phyloP scores from a whole-genome alignment of 805 yeast genomes.

The Nakazawaea laoshanensis region DNA sequence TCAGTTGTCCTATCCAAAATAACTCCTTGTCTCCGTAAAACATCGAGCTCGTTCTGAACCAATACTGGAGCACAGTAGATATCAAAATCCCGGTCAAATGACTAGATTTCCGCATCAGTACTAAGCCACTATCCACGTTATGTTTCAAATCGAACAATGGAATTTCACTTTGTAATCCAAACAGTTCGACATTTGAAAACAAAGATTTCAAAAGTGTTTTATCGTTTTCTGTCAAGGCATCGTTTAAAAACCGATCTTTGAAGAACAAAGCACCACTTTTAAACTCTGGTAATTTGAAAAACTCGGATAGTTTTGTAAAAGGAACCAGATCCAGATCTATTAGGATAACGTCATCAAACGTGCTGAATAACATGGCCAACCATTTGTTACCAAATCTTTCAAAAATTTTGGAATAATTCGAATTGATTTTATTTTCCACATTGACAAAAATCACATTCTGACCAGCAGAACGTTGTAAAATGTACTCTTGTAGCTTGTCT shows the following conservation, averaged over 20 bases:
- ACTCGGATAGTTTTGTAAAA: slow-evolving; percentile 24
- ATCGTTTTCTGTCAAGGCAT: slow-evolving; percentile 28
- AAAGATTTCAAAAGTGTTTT: no score
- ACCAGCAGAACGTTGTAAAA: slow-evolving; percentile 11
- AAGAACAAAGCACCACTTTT: slow-evolving; percentile 34
- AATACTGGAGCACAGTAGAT: slow-evolving; percentile 32
- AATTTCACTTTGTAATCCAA: no score
- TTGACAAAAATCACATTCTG: slow-evolving; percentile 24
- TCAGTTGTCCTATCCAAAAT: slow-evolving; percentile 62
- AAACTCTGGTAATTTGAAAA: slow-evolving; percentile 26
- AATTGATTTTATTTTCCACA: slow-evolving; percentile 19
- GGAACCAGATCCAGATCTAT: slow-evolving; percentile 45
- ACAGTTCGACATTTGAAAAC: no score
- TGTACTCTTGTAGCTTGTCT: slow-evolving; percentile 20
- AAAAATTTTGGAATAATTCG: slow-evolving; percentile 17
- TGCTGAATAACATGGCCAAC: slow-evolving; percentile 47
- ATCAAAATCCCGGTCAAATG: slow-evolving; percentile 43
- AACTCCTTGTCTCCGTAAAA: slow-evolving; percentile 77
- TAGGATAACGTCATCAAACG: slow-evolving; percentile 46
- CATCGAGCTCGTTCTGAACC: slow-evolving; percentile 33
- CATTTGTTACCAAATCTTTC: slow-evolving; percentile 33
- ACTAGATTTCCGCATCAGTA: slow-evolving; percentile 34
- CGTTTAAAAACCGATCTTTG: slow-evolving; percentile 31
- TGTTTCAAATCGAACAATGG: slow-evolving; percentile 24
- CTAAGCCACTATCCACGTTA: slow-evolving; percentile 40